Evolutionary conservation across 2,329 filamentous ascomycete species (phyloP).

Genomic region (Aspergillus brunneoviolaceus): DNA sequence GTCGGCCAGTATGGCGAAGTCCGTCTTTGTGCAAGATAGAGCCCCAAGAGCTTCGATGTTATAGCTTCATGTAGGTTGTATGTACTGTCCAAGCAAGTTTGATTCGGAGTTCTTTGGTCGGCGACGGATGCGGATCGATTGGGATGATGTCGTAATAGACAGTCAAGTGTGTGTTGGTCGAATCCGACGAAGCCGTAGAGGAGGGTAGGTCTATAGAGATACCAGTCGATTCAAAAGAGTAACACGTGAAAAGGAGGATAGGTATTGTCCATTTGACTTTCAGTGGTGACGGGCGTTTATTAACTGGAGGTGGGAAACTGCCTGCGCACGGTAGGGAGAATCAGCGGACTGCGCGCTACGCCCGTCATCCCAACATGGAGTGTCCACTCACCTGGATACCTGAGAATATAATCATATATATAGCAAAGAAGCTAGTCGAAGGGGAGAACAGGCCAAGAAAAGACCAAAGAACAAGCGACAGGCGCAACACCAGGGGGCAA

Average conservation of each 20-base stretch:
- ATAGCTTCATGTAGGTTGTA: background rate
- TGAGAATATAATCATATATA: constrained; percentile 8
- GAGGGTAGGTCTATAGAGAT: background rate
- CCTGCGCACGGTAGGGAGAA: constrained; percentile 17
- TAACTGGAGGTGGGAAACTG: constrained; percentile 13
- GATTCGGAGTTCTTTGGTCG: constrained; percentile 1
- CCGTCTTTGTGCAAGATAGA: background rate
- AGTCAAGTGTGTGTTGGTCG: background rate
- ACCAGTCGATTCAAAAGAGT: background rate
- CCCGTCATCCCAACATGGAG: background rate
- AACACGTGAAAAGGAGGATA: constrained; percentile 2
- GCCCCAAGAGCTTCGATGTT: background rate
- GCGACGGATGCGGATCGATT: constrained; percentile 6
- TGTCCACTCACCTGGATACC: constrained; percentile 12
- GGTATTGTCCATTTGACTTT: constrained; percentile 12
- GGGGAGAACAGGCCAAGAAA: background rate
- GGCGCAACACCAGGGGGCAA: constrained; percentile 5
- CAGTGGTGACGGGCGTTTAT: constrained; percentile 13
- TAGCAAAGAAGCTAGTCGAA: background rate
- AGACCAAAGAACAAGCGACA: constrained; percentile 5
- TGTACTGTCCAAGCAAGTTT: background rate
- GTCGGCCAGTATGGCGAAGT: background rate
- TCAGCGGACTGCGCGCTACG: constrained; percentile 17
- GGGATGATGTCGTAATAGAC: constrained; percentile 5
- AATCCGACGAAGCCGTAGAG: background rate